These are phyloP conservation scores for Alternaria atra DNA, from an alignment of 2,329 filamentous ascomycete genomes.

Conservation along the genomic window DNA sequence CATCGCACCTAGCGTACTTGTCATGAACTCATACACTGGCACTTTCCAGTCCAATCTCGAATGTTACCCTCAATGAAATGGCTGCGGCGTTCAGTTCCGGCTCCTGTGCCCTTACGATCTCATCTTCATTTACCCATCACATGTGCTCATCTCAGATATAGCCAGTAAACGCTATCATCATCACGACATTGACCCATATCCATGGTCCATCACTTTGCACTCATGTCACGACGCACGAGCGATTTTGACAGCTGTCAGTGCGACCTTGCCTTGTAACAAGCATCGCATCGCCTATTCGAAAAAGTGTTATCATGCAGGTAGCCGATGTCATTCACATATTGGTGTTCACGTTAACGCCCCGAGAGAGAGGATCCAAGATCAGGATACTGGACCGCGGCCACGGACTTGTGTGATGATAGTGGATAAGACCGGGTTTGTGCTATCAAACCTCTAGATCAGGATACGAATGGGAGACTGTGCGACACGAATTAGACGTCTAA, in stretches of 20 bases:
- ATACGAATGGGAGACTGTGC: conserved; percentile 2
- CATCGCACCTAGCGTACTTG: neutral
- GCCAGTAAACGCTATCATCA: neutral
- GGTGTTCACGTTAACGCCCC: neutral
- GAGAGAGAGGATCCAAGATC: neutral
- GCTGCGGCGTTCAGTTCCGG: neutral
- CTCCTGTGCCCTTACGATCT: neutral
- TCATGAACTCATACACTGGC: neutral
- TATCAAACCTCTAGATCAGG: conserved; percentile 7
- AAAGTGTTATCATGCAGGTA: conserved; percentile 2
- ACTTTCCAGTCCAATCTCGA: neutral
- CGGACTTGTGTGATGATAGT: neutral
- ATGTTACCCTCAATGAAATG: neutral
- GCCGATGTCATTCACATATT: conserved; percentile 19
- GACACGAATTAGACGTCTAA: neutral
- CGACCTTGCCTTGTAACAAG: neutral
- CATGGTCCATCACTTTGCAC: neutral
- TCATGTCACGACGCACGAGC: neutral
- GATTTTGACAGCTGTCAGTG: conserved; percentile 20
- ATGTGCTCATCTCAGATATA: neutral
- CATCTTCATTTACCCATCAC: neutral
- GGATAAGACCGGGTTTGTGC: neutral
- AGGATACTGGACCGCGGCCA: neutral
- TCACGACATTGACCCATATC: neutral
- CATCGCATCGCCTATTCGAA: neutral